Base-by-base conservation (phyloP, 805 yeast genomes). In the Cyberlindnera bimundalis region DNA sequence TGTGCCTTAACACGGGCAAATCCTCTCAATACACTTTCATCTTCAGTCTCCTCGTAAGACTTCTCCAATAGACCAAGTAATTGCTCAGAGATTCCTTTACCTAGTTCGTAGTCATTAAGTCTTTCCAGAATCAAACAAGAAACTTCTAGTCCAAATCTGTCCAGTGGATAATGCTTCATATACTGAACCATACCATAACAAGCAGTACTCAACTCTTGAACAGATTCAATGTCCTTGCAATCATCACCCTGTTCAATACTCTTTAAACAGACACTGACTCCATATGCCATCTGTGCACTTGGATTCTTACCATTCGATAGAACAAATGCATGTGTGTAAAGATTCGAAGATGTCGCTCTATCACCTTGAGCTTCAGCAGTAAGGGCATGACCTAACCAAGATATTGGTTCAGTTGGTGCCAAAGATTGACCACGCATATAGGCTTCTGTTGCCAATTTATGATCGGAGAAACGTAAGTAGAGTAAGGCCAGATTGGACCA, bases 381-480 rank as follows among this genome's bases (percentile, higher is more conserved):
- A 26, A 91, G 56, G 0, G 96, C 97, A 53, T 81, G 79, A 2
- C 96, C 96, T 24, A 85, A 59, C 98, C 98, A 93, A 0, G 96
- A 76, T 6, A 68, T 68, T 0, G 85, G 69, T 37, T 71, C 73
- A 39, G 80, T 84, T 3, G 99, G 97, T 3, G 90, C 82, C 11
- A 87, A 66, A 16, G 96, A 79, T 51, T 85, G 91, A 0, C 93
- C 83, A 47, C 87, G 74, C 29, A 70, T 65, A 44, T 84, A 79
- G 0, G 95, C 80, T 45, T 82, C 81, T 32, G 72, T 70, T 0
- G 98, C 93, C 29, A 93, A 72, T 26, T 74, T 81, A 7, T 68
- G 51, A 58, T 91, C 98, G 3, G 79, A 79, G 41, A 73, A 70
- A 23, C 75, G 69, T 43, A 91, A 63, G 50, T 85, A 90, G 26